Conservation (phyloP, 1,139 yeast species). For the Scheffersomyces illinoinensis region DNA sequence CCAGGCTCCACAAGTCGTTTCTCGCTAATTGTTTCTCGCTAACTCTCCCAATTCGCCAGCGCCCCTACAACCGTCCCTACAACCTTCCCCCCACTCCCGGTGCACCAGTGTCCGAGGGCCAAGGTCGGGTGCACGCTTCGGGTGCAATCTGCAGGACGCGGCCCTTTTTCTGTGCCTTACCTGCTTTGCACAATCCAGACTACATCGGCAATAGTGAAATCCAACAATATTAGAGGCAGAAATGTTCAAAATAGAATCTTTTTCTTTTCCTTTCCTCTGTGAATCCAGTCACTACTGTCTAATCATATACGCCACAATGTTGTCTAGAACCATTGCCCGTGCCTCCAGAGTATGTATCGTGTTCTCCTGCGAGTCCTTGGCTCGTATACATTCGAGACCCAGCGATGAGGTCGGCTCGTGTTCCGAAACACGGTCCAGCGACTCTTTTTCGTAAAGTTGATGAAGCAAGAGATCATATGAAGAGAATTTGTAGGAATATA, state of each 20-base stretch:
- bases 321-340: constrained; percentile 46
- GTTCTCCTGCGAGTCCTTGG: neutral
- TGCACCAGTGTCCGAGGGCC: neutral
- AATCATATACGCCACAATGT: constrained; percentile 21
- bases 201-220: neutral
- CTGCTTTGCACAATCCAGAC: neutral
- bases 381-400: neutral
- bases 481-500: neutral
- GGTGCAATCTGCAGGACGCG: neutral
- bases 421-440: neutral
- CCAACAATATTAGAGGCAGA: neutral
- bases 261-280: neutral
- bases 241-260: neutral
- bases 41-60: neutral
- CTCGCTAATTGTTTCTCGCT: neutral
- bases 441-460: neutral
- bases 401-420: neutral
- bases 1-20: neutral
- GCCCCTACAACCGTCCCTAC: neutral
- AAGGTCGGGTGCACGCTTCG: neutral
- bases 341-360: constrained; percentile 43
- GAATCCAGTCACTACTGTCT: neutral
- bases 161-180: neutral
- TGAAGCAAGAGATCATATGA: too few species aligned
- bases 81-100: neutral